Conservation (phyloP, 345 rosid species). For the Eucalyptus brandiana region DNA sequence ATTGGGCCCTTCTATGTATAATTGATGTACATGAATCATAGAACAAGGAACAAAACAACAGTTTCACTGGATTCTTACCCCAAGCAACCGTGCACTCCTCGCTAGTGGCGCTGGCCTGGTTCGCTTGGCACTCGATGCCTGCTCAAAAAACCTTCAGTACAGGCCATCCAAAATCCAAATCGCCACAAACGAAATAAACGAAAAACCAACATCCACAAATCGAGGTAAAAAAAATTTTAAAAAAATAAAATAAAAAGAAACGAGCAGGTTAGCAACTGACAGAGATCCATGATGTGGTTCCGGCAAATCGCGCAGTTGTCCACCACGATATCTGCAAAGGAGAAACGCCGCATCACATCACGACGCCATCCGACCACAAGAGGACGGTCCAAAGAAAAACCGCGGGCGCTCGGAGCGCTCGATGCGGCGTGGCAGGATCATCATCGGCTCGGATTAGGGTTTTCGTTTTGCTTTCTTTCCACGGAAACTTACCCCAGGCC, state of each 20-base stretch:
- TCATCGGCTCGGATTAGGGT: slow-evolving; percentile 1
- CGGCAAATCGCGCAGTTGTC: slow-evolving; percentile 98
- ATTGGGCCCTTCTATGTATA: not conserved
- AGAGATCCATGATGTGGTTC: slow-evolving; percentile 94
- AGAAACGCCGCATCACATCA: not conserved
- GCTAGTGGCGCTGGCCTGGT: slow-evolving; percentile 88
- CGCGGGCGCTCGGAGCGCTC: too few species aligned
- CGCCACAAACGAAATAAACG: not conserved
- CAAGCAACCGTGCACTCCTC: slow-evolving; percentile 99
- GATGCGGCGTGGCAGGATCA: not conserved
- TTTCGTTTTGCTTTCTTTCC: not conserved
- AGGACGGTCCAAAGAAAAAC: not conserved
- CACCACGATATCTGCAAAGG: slow-evolving; percentile 74
- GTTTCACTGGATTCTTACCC: slow-evolving; percentile 29
- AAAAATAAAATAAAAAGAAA: not conserved
- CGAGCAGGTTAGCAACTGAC: slow-evolving; percentile 14
- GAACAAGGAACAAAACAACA: not conserved
- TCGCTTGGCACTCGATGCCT: slow-evolving; percentile 97
- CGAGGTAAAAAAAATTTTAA: not conserved
- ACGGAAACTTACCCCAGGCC: slow-evolving; percentile 68
- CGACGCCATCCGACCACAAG: not conserved
- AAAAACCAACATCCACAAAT: not conserved
- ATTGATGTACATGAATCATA: not conserved
- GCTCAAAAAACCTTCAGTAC: not conserved
- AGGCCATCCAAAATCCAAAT: not conserved